Evolutionary conservation across 2,329 filamentous ascomycete genomes (phyloP), one percentile per base, ranked within the genome.

Genomic region (Zymoseptoria pseudotritici): DNA sequence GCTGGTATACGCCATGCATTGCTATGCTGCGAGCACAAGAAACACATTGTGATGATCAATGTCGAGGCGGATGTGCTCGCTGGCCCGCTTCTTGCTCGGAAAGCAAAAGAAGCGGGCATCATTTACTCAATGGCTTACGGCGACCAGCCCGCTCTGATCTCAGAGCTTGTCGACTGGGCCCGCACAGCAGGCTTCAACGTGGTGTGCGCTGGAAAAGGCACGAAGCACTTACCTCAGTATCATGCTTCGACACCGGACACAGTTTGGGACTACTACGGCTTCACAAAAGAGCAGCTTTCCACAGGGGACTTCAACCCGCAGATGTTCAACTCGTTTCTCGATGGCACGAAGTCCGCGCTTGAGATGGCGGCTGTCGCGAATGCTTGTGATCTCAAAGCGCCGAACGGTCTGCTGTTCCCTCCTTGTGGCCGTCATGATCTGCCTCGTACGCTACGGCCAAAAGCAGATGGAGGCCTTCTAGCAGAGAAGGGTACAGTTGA

Each of bases 331-430:
- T 77, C 74, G 0, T 80, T 79, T 68, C 69, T 79, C 2, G 77
- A 80, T 58, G 78, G 78, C n/a, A 79, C 78, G 6, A 79, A 79
- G 64, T 76, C 73, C 1, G 76, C 76, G 0, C 66, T 79, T 4
- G 77, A 79, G 65, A 80, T 80, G 78, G 76, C 77, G 4, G 78
- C 78, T 11, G 77, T 79, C 0, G 73, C 78, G 4, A 80, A 79
- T 58, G 76, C 75, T 13, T 79, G 77, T 63, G 73, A 75, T 60
- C 67, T 80, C 21, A 72, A 65, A 8, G 75, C 76, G 11, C 77
- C 77, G 0, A 70, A 70, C 5, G 77, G 77, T 9, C 68, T 79
- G 4, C 66, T 72, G 10, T 80, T 80, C 59, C 76, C 78, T 8
- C 77, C 78, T 3, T 78, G 77, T 58, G 75, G 76, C 4, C 71